Evolutionary conservation across 2,329 filamentous ascomycete species (phyloP), one percentile per base, ranked within the genome.

Genomic region (Aspergillus fischeri): DNA sequence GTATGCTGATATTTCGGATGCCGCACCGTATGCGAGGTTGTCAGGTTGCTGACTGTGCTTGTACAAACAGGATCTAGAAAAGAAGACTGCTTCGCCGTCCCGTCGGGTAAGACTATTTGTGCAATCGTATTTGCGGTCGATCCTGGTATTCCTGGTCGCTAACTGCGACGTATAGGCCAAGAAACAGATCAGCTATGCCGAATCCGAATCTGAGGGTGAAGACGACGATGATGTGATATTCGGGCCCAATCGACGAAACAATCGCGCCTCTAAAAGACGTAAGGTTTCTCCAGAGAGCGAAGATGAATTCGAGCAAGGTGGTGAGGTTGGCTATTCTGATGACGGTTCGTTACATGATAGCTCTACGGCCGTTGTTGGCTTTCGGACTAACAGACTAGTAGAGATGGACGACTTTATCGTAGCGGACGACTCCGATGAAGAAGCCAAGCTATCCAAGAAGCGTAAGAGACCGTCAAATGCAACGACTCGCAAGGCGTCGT

Each of bases 351-450:
- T 17, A n/a, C 29, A 27, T 49, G 17, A 7, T 14, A 11, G n/a
- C 17, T 14, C 9, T 20, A 41, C 24, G 28, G n/a, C n/a, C 49
- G 4, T 48, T 20, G 14, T 27, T 11, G 1, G 2, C 29, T 38
- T 50, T 27, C 25, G 5, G 21, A 28, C 53, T 61, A 38, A 64
- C 51, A n/a, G 5, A 29, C n/a, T 21, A 29, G 78, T 81, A 75
- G 90, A 94, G 54, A 85, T 95, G 78, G 91, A 88, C 60, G 90
- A 96, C 71, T 97, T 97, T 67, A 81, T 97, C 25, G 92, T 89
- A 4, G 86, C 89, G 0, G 92, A 97, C 66, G 91, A 95, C 45
- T 93, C 91, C 0, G 92, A 96, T 50, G 89, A 86, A 20, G 82
- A 84, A 69, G 80, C 60, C 63, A 78, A 65, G 70, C 73, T 81